phyloP scores from a whole-genome alignment of 768 basidiomycete species.

The Fomitopsis serialis region DNA sequence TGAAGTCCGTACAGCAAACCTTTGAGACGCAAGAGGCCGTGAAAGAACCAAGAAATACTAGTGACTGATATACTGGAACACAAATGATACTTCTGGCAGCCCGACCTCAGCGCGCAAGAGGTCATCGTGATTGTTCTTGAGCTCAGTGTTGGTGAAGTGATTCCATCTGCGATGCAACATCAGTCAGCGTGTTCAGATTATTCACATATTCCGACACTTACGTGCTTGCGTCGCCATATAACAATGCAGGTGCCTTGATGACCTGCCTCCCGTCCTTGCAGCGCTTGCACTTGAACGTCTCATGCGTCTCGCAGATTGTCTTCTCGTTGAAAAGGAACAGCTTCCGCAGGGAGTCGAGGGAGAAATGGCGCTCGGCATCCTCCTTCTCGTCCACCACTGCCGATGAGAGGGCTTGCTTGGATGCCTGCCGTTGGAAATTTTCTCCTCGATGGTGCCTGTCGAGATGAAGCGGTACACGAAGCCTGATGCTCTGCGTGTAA shows the following conservation, averaged over 20 bases:
- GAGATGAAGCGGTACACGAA: constrained; percentile 99
- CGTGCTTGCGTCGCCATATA: constrained; percentile 98
- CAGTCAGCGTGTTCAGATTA: neutral
- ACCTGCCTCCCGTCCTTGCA: constrained; percentile 84
- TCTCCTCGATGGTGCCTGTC: constrained; percentile 96
- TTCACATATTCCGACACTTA: constrained; percentile 35
- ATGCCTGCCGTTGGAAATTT: constrained; percentile 98
- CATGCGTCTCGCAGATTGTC: constrained; percentile 91
- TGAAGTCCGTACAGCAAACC: neutral
- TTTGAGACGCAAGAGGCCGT: no score
- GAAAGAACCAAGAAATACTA: constrained; percentile 23
- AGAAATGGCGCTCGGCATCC: constrained; percentile 93
- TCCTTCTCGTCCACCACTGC: constrained; percentile 98
- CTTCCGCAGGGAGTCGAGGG: constrained; percentile 80
- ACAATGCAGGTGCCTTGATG: constrained; percentile 74
- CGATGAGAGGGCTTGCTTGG: constrained; percentile 93
- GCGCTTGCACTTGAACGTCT: constrained; percentile 95
- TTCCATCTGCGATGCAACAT: constrained; percentile 69
- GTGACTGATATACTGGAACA: constrained; percentile 95
- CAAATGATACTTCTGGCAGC: constrained; percentile 81
- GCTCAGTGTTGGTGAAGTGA: constrained; percentile 86
- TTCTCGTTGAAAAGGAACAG: constrained; percentile 88
- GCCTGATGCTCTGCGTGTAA: constrained; percentile 39
- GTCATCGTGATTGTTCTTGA: constrained; percentile 93
- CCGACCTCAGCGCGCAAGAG: constrained; percentile 87